phyloP scores from a whole-genome alignment of 2,329 filamentous ascomycete genomes.

The Graphiopsis chlorocephala region DNA sequence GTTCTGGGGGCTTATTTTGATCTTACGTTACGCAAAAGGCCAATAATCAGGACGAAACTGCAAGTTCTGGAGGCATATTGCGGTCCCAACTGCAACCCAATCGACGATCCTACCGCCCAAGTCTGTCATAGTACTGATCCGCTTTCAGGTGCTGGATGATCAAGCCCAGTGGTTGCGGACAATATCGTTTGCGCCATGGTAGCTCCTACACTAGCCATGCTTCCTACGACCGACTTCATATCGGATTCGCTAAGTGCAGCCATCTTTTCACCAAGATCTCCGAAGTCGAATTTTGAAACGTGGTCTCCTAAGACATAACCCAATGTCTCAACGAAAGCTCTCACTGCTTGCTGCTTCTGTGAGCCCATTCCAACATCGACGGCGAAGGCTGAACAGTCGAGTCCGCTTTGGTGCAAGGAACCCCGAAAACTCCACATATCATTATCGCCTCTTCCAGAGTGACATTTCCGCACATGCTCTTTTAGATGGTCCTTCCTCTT shows the following conservation, averaged over 20 bases:
- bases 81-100: no score
- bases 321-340: neutral
- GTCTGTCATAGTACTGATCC: no score
- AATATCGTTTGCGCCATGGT: neutral
- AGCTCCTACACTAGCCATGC: neutral
- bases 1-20: no score
- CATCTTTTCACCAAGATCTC: neutral
- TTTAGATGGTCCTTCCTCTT: constrained; percentile 2
- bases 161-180: no score
- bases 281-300: neutral
- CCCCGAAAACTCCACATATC: no score
- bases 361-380: neutral
- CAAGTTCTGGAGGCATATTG: no score
- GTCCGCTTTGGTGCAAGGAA: no score
- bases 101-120: no score
- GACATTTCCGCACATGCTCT: constrained; percentile 5
- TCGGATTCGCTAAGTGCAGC: neutral
- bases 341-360: neutral
- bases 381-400: no score
- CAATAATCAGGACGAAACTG: no score
- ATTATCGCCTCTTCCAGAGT: neutral
- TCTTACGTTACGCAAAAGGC: no score
- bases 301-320: neutral
- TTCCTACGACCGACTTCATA: neutral
- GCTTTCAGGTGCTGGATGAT: no score